These are phyloP conservation scores for Rubia yunnanensis DNA, from an alignment of 257 asterid genomes.

Conservation along the genomic window DNA sequence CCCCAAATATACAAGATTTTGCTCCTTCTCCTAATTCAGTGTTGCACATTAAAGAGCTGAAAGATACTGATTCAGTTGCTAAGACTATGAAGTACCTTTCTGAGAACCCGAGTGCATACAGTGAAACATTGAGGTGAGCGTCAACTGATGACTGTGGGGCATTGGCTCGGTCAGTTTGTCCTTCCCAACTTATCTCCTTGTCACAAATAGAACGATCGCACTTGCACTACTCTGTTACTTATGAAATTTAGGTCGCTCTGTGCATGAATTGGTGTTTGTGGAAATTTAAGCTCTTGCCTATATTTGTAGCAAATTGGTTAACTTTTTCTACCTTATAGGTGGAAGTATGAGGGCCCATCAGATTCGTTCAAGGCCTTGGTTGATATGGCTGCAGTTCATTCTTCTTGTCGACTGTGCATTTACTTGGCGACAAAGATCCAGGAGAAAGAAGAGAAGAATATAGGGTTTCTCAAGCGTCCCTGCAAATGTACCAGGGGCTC, in stretches of 20 bases:
- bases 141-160: background rate
- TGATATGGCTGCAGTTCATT: slow-evolving; percentile 99
- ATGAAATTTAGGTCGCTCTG: background rate
- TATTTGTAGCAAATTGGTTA: background rate
- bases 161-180: background rate
- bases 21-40: slow-evolving; percentile 68
- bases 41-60: slow-evolving; percentile 67
- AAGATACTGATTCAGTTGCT: slow-evolving; percentile 61
- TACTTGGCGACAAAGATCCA: slow-evolving; percentile 64
- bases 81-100: slow-evolving; percentile 73
- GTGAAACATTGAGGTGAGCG: slow-evolving; percentile 63
- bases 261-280: background rate
- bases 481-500: slow-evolving; percentile 70
- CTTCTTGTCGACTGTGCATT: slow-evolving; percentile 96
- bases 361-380: slow-evolving; percentile 98
- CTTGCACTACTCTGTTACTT: background rate
- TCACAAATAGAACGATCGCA: background rate
- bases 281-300: background rate
- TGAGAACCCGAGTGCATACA: slow-evolving; percentile 61
- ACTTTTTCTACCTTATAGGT: slow-evolving; percentile 34
- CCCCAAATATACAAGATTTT: slow-evolving; percentile 89
- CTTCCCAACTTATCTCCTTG: too few species aligned
- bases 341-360: slow-evolving; percentile 93
- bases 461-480: slow-evolving; percentile 65
- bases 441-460: slow-evolving; percentile 47